Percentiles rank a stretch among this genome's conserved stretches.
These are phyloP conservation scores for Datisca glomerata DNA, from an alignment of 306 rosid species.

Conservation along the genomic window DNA sequence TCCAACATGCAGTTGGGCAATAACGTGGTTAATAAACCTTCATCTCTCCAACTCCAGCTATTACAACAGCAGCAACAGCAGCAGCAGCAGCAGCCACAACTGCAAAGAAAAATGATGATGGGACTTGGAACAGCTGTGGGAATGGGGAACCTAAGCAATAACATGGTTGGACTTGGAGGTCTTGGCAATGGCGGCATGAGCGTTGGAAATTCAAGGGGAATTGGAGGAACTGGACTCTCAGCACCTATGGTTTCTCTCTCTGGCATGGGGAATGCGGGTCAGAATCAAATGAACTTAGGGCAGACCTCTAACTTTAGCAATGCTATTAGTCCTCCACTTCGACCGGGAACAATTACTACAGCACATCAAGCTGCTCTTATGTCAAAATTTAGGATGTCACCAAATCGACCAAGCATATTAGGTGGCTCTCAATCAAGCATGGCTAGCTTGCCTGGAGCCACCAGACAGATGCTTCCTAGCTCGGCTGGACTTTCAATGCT, in stretches of 20 bases:
- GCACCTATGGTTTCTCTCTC: constrained; percentile 70
- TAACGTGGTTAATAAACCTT: constrained; percentile 45
- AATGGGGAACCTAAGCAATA: constrained; percentile 48
- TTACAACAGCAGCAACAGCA: constrained; percentile 44
- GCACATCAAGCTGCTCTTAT: constrained; percentile 27
- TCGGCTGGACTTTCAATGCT: constrained; percentile 58
- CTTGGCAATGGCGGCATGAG: constrained; percentile 53
- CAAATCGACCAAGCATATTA: constrained; percentile 36
- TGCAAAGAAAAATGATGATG: constrained; percentile 84
- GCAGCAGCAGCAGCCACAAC: constrained; percentile 46
- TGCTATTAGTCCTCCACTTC: constrained; percentile 46
- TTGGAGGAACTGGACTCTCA: constrained; percentile 76
- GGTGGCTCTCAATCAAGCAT: constrained; percentile 53
- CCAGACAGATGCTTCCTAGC: constrained; percentile 60
- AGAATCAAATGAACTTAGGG: constrained; percentile 50
- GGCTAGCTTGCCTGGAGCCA: constrained; percentile 54
- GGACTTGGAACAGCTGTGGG: constrained; percentile 67
- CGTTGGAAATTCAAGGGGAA: constrained; percentile 65
- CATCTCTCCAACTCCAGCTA: constrained; percentile 44
- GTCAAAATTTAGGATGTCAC: constrained; percentile 33
- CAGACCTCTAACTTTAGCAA: constrained; percentile 46
- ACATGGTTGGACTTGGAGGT: constrained; percentile 63
- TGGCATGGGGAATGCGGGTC: constrained; percentile 71
- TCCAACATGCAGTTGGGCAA: constrained; percentile 55
- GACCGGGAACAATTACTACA: constrained; percentile 28